Percentiles rank a stretch among this genome's conserved stretches.
Evolutionary conservation across 441 rosid species (phyloP).

Genomic region (Jatropha podagrica): DNA sequence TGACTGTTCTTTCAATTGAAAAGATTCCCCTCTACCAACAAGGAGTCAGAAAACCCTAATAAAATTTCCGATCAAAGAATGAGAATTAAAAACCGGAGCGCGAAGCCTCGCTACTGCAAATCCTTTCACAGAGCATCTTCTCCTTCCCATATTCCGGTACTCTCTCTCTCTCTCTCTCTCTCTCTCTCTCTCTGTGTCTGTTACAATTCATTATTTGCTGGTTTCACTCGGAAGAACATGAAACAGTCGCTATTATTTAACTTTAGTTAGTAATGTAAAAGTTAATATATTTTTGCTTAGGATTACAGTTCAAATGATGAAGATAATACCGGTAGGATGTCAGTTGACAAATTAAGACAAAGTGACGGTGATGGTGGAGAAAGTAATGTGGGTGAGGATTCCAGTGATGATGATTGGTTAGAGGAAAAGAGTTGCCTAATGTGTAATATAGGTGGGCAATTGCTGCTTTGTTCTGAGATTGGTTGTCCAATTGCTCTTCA

Average conservation of each 20-base stretch:
- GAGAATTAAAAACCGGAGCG: constrained; percentile 15
- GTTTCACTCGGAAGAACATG: neutral
- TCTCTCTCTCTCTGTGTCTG: neutral
- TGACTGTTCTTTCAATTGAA: too few relatives aligned
- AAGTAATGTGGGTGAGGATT: neutral
- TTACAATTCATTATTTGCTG: neutral
- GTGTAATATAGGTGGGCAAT: neutral
- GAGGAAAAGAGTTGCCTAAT: constrained; percentile 1
- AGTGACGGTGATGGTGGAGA: neutral
- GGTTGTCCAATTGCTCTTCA: constrained; percentile 16
- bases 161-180: neutral
- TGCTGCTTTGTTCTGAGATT: constrained; percentile 7
- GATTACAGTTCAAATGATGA: neutral
- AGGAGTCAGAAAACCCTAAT: neutral
- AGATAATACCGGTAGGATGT: neutral
- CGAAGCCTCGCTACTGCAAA: neutral
- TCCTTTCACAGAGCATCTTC: neutral
- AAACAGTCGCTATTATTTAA: neutral
- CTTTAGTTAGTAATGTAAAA: neutral
- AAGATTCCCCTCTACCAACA: too few relatives aligned
- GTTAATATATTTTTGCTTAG: neutral
- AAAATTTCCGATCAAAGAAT: neutral
- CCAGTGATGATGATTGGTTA: neutral
- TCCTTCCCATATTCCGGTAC: constrained; percentile 5
- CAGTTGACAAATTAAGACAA: neutral